Percentiles rank a stretch among this genome's conserved stretches.
Evolutionary conservation across 1,284 basidiomycete genomes (phyloP).

Genomic region (Anthracocystis setariae): DNA sequence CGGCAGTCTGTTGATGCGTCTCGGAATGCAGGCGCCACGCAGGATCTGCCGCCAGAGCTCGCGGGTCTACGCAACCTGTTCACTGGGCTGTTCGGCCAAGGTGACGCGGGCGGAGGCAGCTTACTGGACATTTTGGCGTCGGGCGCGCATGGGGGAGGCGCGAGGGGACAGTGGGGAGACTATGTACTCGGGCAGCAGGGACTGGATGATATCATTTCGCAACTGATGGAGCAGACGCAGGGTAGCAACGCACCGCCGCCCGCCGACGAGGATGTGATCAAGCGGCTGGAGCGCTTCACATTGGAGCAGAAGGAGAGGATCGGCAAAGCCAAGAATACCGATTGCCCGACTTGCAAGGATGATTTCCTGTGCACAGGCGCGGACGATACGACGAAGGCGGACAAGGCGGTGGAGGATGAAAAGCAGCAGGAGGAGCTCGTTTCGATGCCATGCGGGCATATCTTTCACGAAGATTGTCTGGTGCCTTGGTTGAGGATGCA

Average conservation of each 20-base stretch:
- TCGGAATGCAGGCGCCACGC: background rate
- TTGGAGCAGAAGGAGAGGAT: conserved; percentile 28
- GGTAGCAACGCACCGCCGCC: conserved; percentile 53
- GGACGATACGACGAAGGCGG: background rate
- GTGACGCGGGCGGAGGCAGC: conserved; percentile 23
- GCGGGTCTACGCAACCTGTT: conserved; percentile 52
- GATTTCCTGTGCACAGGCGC: conserved; percentile 36
- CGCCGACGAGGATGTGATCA: conserved; percentile 55
- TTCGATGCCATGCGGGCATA: conserved; percentile 56
- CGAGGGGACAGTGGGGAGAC: conserved; percentile 51
- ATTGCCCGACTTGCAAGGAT: conserved; percentile 63
- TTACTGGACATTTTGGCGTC: conserved; percentile 48
- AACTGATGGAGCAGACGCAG: conserved; percentile 62
- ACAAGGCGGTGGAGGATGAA: conserved; percentile 20
- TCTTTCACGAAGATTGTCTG: conserved; percentile 60
- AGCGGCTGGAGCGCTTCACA: conserved; percentile 48
- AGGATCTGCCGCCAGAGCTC: conserved; percentile 50
- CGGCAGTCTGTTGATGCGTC: conserved; percentile 15
- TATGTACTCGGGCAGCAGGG: conserved; percentile 59
- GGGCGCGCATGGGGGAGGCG: conserved; percentile 30
- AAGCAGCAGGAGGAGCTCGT: conserved; percentile 53
- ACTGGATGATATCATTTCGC: conserved; percentile 60
- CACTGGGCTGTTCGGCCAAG: conserved; percentile 50
- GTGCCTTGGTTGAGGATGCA: conserved; percentile 58
- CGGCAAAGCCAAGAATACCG: conserved; percentile 48